Base-by-base conservation (phyloP, 2,329 filamentous ascomycete species). In the Xylariaceae sp. region DNA sequence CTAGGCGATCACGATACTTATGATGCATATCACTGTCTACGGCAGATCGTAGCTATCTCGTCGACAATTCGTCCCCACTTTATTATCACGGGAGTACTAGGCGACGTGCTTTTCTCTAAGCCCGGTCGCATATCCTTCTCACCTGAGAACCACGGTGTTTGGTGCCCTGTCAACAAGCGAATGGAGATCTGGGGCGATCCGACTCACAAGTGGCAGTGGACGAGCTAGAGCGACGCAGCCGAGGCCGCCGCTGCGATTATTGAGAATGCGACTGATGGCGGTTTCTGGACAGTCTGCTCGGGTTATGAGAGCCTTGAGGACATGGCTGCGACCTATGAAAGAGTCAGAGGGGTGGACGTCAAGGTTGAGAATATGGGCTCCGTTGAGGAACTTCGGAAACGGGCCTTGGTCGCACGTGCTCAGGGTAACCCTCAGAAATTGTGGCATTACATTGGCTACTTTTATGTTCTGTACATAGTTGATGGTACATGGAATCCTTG, bases 1-100 rank as follows among this genome's bases (percentile, higher is more conserved):
- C 55, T 66, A 2, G 58, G 62, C 17, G 53, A 61, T 8, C 49
- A 59, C 22, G 62, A 67, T 40, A 47, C 46, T n/a, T 69, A 69
- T 48, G 64, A 68, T 44, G 27, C 57, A 0, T 58, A 59, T 47
- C 62, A 65, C 14, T 48, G 58, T n/a, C 67, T 69, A 36, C 45
- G 55, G n/a, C 51, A 58, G 3, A 59, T 65, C 2, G 62, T 53
- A n/a, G 53, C 53, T 8, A 38, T 63, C 11, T 59, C 57, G 3
- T 57, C 50, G 20, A 32, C 37, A 3, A 56, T 68, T 23, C 58
- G 59, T 12, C 60, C 44, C 16, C 40, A 44, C 17, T 50, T 16
- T 19, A 39, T 63, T 3, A 46, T 66, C 16, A 60, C 53, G 17
- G 65, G 65, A 5, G 45, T 57, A 10, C 44, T 64, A 10, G 59